Evolutionary conservation across 306 rosid genomes (phyloP).

Genomic region (Spatholobus suberectus): DNA sequence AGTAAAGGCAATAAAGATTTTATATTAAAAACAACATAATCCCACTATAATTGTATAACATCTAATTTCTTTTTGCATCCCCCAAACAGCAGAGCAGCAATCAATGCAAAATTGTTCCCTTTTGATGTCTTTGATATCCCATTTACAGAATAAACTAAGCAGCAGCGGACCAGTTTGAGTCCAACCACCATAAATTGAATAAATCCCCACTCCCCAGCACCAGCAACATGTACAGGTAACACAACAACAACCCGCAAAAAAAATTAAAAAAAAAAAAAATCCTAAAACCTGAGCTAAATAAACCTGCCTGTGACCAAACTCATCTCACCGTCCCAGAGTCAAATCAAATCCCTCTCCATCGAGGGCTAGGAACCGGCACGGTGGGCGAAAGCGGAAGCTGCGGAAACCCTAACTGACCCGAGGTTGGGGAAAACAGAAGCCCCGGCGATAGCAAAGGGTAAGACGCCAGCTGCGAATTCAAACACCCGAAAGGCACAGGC

Average conservation of each 20-base stretch:
- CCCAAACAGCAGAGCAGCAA: constrained; percentile 41
- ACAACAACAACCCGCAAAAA: background rate
- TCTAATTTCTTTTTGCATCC: constrained; percentile 29
- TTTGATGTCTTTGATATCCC: constrained; percentile 57
- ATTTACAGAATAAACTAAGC: constrained; percentile 75
- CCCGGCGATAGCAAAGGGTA: constrained; percentile 77
- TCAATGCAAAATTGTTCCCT: constrained; percentile 54
- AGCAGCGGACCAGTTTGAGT: constrained; percentile 50
- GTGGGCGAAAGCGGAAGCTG: constrained; percentile 94
- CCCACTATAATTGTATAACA: constrained; percentile 53
- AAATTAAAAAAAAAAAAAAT: background rate
- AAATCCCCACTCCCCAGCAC: constrained; percentile 40
- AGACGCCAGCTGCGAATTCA: constrained; percentile 81
- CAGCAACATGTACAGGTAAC: constrained; percentile 61
- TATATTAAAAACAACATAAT: constrained; percentile 41
- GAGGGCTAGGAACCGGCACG: constrained; percentile 81
- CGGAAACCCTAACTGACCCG: constrained; percentile 80
- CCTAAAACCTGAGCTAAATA: constrained; percentile 37
- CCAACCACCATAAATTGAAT: constrained; percentile 64
- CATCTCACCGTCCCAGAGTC: constrained; percentile 50
- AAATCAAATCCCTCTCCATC: constrained; percentile 71
- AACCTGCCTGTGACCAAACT: constrained; percentile 35
- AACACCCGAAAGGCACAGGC: constrained; percentile 80
- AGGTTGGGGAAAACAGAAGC: constrained; percentile 70
- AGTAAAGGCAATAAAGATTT: constrained; percentile 33